Evolutionary conservation across 495 filamentous ascomycete genomes (phyloP), one percentile per base, ranked within the genome.

Genomic region (Hypomontagnella submonticulosa): DNA sequence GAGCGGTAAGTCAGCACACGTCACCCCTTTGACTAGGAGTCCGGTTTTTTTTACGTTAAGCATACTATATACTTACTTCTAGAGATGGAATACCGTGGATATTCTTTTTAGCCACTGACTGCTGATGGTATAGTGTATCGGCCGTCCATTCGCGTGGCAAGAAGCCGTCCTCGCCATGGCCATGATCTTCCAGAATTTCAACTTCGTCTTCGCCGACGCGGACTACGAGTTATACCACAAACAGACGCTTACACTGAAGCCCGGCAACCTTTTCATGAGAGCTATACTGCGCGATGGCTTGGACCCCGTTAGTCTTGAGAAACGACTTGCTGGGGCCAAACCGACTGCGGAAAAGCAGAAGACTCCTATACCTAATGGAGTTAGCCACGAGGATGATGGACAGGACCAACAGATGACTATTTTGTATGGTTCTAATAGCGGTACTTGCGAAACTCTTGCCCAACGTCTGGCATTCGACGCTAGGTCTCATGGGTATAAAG

Each of bases 211-310:
- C 12, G 80, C 80, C 30, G 84, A 87, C 57, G 77, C 81, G 10
- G 70, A 72, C 32, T 91, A 91, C 38, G 74, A 86, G 48, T 72
- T 92, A 37, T 78, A 84, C 16, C 74, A 89, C 56, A 81, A 80
- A 61, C 81, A 87, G 70, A 87, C 87, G 0, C 73, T 90, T 10
- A 90, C 88, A 0, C 83, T 90, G 65, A 92, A 91, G 72, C 89
- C 89, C 0, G 83, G 85, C 53, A 85, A 84, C 23, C 85, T 89
- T 66, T 80, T 77, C 16, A 87, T 92, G 71, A 81, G 77, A 19
- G 88, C 88, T 1, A 81, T 74, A 9, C 75, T 88, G 2, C 76
- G 88, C 10, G 71, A 84, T 32, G 80, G 83, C 0, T 70, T 87
- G 10, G 81, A 85, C 34, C 75, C 84, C 1, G 83, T 81, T 0